A percentile compares a stretch with the other conserved stretches of the same genome.
Evolutionary conservation across 1,139 yeast genomes (phyloP).

Genomic region (Hyphopichia buzzinii): DNA sequence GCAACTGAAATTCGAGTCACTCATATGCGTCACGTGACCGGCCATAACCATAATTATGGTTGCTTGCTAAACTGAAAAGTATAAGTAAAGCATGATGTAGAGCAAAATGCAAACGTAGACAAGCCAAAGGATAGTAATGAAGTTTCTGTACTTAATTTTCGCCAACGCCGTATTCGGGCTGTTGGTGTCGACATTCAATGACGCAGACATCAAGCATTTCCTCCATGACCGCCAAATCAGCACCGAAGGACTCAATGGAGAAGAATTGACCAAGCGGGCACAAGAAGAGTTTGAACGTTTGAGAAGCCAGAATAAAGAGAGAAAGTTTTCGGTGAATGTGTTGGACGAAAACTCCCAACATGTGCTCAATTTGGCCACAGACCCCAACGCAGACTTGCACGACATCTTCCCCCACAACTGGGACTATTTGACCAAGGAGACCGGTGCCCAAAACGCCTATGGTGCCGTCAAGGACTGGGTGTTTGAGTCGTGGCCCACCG

Average conservation of each 20-base stretch:
- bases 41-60: conserved; percentile 1
- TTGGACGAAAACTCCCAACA: conserved; percentile 15
- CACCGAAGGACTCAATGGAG: conserved; percentile 18
- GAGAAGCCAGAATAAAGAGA: conserved; percentile 12
- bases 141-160: neutral
- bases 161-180: neutral
- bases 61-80: neutral
- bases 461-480: conserved; percentile 32
- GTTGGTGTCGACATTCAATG: conserved; percentile 18
- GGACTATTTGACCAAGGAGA: conserved; percentile 11
- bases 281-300: conserved; percentile 28
- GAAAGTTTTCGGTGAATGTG: conserved; percentile 5
- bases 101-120: too few relatives aligned
- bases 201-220: conserved; percentile 25
- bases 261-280: conserved; percentile 34
- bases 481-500: conserved; percentile 49
- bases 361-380: conserved; percentile 16
- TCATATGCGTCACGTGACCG: neutral
- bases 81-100: too few relatives aligned
- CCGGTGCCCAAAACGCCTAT: conserved; percentile 1
- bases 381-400: conserved; percentile 13
- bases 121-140: too few relatives aligned
- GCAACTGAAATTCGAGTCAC: conserved; percentile 4
- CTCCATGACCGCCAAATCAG: conserved; percentile 34
- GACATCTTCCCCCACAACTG: conserved; percentile 17